Percentiles rank a stretch among this genome's conserved stretches.
These are phyloP conservation scores for Suillus paluster DNA, from an alignment of 768 basidiomycete species.

Conservation along the genomic window DNA sequence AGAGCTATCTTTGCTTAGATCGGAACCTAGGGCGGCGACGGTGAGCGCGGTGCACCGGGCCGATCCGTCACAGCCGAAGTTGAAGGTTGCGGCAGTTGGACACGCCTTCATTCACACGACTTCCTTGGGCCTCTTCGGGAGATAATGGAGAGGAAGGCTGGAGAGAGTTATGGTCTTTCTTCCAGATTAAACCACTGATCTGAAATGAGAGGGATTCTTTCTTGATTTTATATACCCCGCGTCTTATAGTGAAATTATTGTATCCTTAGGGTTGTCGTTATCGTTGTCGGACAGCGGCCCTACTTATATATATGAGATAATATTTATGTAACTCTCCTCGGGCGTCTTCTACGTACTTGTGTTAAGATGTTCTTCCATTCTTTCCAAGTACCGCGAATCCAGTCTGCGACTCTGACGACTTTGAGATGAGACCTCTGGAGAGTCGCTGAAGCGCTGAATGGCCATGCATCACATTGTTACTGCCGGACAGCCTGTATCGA, in stretches of 20 bases:
- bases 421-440: too few species aligned
- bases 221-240: conserved; percentile 4
- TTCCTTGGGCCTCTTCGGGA: conserved; percentile 92
- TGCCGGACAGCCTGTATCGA: not conserved
- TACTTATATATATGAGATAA: not conserved
- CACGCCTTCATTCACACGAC: conserved; percentile 89
- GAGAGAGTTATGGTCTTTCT: conserved; percentile 62
- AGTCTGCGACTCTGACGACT: too few species aligned
- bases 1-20: conserved; percentile 91
- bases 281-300: too few species aligned
- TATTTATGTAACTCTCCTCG: not conserved
- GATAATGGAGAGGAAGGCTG: conserved; percentile 91
- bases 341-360: not conserved
- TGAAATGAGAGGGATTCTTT: not conserved
- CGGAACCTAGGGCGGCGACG: conserved; percentile 94
- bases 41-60: conserved; percentile 72
- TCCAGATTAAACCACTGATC: conserved; percentile 38
- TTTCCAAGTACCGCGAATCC: too few species aligned
- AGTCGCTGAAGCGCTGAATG: too few species aligned
- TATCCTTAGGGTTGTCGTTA: not conserved
- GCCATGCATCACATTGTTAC: not conserved
- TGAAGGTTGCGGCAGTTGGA: conserved; percentile 95
- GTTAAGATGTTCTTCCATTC: not conserved
- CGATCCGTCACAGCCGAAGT: conserved; percentile 57
- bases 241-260: conserved; percentile 7